A percentile compares a stretch with the other conserved stretches of the same genome.
These are phyloP conservation scores for Stromatinia cepivora DNA, from an alignment of 2,329 filamentous ascomycete species.

Conservation along the genomic window DNA sequence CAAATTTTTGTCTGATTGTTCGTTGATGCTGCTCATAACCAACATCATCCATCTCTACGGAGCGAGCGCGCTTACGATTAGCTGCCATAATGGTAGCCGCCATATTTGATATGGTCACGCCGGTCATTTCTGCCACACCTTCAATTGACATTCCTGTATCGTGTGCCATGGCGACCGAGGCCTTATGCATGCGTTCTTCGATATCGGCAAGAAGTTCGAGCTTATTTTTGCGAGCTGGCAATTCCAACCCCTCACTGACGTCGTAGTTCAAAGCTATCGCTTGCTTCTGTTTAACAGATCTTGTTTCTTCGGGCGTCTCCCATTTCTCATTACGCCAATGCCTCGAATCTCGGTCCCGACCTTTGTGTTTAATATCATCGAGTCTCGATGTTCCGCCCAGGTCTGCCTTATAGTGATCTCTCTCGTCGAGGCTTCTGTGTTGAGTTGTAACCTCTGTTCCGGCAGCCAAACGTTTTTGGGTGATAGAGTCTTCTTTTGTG, in stretches of 20 bases:
- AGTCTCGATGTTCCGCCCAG: not conserved
- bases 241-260: not conserved
- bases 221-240: not conserved
- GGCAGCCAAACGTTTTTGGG: constrained; percentile 37
- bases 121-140: constrained; percentile 9
- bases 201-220: constrained; percentile 9
- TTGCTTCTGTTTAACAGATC: not conserved
- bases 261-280: not conserved
- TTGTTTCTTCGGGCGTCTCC: not conserved
- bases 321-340: not conserved
- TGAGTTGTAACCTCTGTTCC: constrained; percentile 21
- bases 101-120: constrained; percentile 5
- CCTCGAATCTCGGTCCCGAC: not conserved
- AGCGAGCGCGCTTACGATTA: constrained; percentile 11
- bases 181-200: constrained; percentile 7
- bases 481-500: constrained; percentile 39
- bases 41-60: constrained; percentile 1
- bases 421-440: not conserved
- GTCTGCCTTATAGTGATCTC: not conserved
- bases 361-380: not conserved
- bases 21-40: not conserved
- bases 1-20: not conserved
- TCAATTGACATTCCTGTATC: not conserved
- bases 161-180: not conserved
- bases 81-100: constrained; percentile 12